phyloP scores from a whole-genome alignment of 2,329 filamentous ascomycete genomes.

The Arthroderma sp. region DNA sequence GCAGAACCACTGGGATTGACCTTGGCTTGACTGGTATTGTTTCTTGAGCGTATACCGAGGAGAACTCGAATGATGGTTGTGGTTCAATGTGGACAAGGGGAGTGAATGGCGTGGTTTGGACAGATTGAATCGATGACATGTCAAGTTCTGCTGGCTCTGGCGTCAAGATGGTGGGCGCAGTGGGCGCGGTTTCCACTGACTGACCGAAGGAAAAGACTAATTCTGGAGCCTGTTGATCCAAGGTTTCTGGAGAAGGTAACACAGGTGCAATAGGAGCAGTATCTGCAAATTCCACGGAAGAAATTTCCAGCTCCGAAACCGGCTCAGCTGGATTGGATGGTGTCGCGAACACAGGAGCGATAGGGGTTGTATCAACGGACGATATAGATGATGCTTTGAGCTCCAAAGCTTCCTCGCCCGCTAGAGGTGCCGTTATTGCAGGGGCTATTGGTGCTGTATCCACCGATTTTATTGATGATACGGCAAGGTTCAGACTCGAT shows the following conservation, averaged over 20 bases:
- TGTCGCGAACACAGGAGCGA: no score
- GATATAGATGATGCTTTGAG: no score
- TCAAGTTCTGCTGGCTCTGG: background rate
- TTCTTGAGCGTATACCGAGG: conserved; percentile 18
- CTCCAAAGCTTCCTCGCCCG: no score
- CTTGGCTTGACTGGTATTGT: conserved; percentile 11
- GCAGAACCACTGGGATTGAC: no score
- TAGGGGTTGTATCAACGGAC: no score
- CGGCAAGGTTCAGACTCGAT: background rate
- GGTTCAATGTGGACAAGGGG: conserved; percentile 4
- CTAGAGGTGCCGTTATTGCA: no score
- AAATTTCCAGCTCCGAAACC: no score
- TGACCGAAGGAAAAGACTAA: conserved; percentile 15
- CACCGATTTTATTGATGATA: conserved; percentile 19
- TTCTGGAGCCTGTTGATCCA: conserved; percentile 6
- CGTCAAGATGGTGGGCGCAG: background rate
- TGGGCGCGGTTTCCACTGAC: background rate
- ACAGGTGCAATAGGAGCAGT: conserved; percentile 17
- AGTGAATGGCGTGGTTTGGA: conserved; percentile 5
- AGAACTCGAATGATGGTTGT: conserved; percentile 15
- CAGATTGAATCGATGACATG: conserved; percentile 8
- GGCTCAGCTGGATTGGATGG: no score
- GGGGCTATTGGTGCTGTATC: conserved; percentile 17
- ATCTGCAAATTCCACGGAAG: conserved; percentile 9
- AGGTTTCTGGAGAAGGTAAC: background rate